A percentile compares a stretch with the other conserved stretches of the same genome.
Evolutionary conservation across 495 filamentous ascomycete genomes (phyloP).

Genomic region (Podospora fimiseda): DNA sequence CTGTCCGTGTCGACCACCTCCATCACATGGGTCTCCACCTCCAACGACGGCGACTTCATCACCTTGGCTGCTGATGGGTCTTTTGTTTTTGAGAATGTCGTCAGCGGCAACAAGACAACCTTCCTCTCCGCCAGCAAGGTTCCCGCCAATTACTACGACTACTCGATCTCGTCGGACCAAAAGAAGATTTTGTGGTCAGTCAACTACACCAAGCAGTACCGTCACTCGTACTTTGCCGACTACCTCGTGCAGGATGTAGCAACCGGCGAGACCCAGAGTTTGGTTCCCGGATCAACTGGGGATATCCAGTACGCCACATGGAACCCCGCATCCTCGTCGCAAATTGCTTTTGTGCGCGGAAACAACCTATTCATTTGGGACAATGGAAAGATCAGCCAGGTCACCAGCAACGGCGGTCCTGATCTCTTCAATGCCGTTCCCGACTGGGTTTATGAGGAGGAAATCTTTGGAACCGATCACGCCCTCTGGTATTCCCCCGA

Average conservation of each 20-base stretch:
- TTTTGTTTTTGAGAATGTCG: conserved; percentile 44
- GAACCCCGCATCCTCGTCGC: conserved; percentile 36
- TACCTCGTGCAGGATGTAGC: conserved; percentile 48
- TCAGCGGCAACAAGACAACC: conserved; percentile 38
- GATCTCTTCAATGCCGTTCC: conserved; percentile 54
- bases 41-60: conserved; percentile 44
- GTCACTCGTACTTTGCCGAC: conserved; percentile 52
- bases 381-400: conserved; percentile 38
- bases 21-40: conserved; percentile 41
- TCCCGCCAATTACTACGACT: conserved; percentile 24
- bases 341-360: conserved; percentile 49
- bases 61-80: conserved; percentile 35
- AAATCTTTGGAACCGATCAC: conserved; percentile 46
- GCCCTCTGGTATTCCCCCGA: conserved; percentile 55
- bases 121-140: conserved; percentile 40
- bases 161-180: conserved; percentile 33
- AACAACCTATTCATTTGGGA: conserved; percentile 53
- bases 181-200: conserved; percentile 46
- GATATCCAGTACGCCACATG: conserved; percentile 54
- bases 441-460: conserved; percentile 60
- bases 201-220: conserved; percentile 53
- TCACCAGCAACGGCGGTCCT: conserved; percentile 48
- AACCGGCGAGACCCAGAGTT: conserved; percentile 35
- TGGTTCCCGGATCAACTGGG: conserved; percentile 42
- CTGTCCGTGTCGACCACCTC: conserved; percentile 26